Evolutionary conservation across 257 asterid genomes (phyloP), one percentile per base, ranked within the genome.

Genomic region (Jaltomata sinuosa): DNA sequence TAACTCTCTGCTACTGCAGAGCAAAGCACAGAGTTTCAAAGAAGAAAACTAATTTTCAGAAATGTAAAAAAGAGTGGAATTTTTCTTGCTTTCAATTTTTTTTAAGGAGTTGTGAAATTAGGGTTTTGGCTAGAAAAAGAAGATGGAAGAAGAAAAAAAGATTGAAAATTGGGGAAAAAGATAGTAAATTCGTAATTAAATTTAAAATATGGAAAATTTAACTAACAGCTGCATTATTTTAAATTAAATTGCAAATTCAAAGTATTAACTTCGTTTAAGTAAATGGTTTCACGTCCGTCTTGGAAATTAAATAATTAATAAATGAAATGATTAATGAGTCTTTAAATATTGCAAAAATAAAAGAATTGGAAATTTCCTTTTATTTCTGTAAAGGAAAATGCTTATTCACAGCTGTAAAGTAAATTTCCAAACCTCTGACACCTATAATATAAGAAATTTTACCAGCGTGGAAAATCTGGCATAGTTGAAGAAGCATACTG

Each of bases 251-350:
- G 88, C 89, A 87, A 92, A 92, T 89, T 87, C 89, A 88, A 89
- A 90, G 89, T 87, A 95, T 94, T 87, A 93, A 95, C 90, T 93
- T 89, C 85, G 93, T 94, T 95, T 95, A 89, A 93, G 92, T 88
- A 94, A 91, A 89, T 87, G 95, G 95, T 92, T 94, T 95, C 88
- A 91, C 90, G 94, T 93, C 99, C 98, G 97, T 86, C 93, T 93
- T 91, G 95, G 91, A 91, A 93, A 90, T 89, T 92, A 87, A 42
- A 15, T 45, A 38, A 71, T n/a, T 71, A 71, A n/a, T 72, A 72
- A 69, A 21, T 68, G 29, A 93, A 92, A n/a, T 89, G 91, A 90
- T 82, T 82, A 71, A 85, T 85, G 72, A 15, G 36, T 68, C 83
- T 88, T 89, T 68, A 85, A 87, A 90, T 87, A 88, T 76, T 84